Evolutionary conservation across 257 asterid genomes (phyloP), one percentile per base, ranked within the genome.

Genomic region (Cynanchum wilfordii): DNA sequence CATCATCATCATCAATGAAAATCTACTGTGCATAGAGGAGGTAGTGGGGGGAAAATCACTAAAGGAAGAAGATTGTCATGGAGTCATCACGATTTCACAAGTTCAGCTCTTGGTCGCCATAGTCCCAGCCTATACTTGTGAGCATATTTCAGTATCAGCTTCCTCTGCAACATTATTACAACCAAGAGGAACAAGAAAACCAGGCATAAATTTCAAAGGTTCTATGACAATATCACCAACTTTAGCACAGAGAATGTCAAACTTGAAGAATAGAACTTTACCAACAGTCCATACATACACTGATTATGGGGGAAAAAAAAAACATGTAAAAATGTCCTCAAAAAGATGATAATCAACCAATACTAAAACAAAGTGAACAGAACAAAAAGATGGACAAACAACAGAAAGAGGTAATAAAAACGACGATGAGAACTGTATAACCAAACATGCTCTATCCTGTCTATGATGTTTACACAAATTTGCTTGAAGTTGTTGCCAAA

Each of bases 51-150:
- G n/a, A 40, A 20, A 3, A 36, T 74, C 6, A 13, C 5, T 11
- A 19, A 33, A 68, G 19, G 47, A 33, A 65, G 45, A 49, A 42
- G 40, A 57, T 38, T 54, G 52, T n/a, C 12, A 17, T 52, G 51
- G 58, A 72, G 60, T 52, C 68, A 75, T 76, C 82, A 83, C 30
- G 91, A 76, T 78, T 87, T 87, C 42, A 82, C 70, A 58, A 86
- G 84, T 78, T 80, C 84, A 40, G 88, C 88, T 75, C 86, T 75
- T 24, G 98, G 98, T 81, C 96, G 88, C 98, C 97, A 90, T 38
- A 93, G 93, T 66, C 98, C 96, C 71, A 90, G 92, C 81, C 97
- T 84, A 76, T 93, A 93, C 82, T 90, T 89, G 90, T 93, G 96
- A 52, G 96, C 79, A 72, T 84, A 88, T 79, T 86, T 90, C 83